Evolutionary conservation across 2,329 filamentous ascomycete species (phyloP), one percentile per base, ranked within the genome.

Genomic region (Cryphonectria naterciae): DNA sequence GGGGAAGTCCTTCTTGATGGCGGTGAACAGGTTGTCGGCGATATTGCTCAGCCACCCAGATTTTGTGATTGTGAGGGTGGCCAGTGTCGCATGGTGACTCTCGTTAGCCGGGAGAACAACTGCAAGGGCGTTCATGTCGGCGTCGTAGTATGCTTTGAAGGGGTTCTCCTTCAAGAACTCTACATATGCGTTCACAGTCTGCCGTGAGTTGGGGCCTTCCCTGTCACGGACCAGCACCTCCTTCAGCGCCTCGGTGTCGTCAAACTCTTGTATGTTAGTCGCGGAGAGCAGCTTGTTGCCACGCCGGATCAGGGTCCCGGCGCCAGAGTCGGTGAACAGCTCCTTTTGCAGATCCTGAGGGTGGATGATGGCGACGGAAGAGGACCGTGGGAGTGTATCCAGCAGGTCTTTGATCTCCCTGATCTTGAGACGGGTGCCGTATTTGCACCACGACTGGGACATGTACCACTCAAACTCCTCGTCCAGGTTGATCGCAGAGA

Each of bases 291-390:
- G 88, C 85, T 97, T 97, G 81, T 95, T 95, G 70, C 96, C 96
- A 56, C 95, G 89, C 75, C 95, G 91, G 78, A 98, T 97, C 72
- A 98, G 85, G 46, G 95, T 98, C 72, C 96, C 95, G 65, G 95
- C 95, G 75, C 96, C 95, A 15, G 94, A 96, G 82, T 98, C 94
- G 22, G 95, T 98, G 82, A 98, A 98, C 7, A 98, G 85, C 81
- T 99, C 96, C 84, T 97, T 97, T 83, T 98, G 95, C 60, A 99
- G 87, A 80, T 97, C 95, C 74, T 93, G 94, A 2, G 96, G 95
- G 82, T 98, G 95, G 76, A 98, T 99, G 78, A 99, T 98, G 73
- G 96, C 96, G 65, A 99, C 95, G 77, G 93, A 97, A 25, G 95
- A 98, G 70, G 93, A 95, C 76, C 93, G 91, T 67, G 96, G 96